Percentiles rank a stretch among this genome's conserved stretches.
These are phyloP conservation scores for Gynandropsis gynandra DNA, from an alignment of 345 rosid species.

Conservation along the genomic window DNA sequence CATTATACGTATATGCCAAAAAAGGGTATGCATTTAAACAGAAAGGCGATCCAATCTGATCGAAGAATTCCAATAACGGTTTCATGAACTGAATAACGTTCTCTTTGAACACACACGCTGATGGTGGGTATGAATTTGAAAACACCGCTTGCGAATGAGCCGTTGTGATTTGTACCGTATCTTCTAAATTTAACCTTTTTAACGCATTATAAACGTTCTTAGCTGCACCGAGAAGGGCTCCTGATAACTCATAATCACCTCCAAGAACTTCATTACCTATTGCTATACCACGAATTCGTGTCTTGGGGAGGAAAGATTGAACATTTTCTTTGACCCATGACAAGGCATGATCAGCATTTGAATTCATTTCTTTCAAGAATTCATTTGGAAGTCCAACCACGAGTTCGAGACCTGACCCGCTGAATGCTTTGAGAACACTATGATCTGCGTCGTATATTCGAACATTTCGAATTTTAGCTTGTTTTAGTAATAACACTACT, in stretches of 20 bases:
- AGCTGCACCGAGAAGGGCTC: constrained; percentile 64
- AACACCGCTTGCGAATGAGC: constrained; percentile 96
- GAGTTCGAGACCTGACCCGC: constrained; percentile 78
- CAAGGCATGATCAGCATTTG: constrained; percentile 64
- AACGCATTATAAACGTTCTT: constrained; percentile 69
- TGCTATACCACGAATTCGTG: constrained; percentile 83
- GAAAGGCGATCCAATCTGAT: constrained; percentile 82
- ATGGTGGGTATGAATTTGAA: constrained; percentile 77
- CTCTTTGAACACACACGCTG: constrained; percentile 68
- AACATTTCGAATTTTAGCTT: constrained; percentile 75
- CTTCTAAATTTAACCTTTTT: constrained; percentile 45
- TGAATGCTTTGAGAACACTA: constrained; percentile 78
- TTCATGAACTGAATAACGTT: constrained; percentile 72
- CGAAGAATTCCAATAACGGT: constrained; percentile 71
- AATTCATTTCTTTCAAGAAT: constrained; percentile 56
- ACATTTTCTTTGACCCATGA: constrained; percentile 87
- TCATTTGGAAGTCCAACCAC: constrained; percentile 85
- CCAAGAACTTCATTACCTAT: constrained; percentile 92
- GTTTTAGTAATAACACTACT: constrained; percentile 69
- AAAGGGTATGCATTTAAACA: constrained; percentile 95
- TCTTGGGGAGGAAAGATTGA: constrained; percentile 64
- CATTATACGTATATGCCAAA: constrained; percentile 64
- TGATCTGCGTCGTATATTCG: constrained; percentile 87
- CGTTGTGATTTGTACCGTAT: constrained; percentile 72
- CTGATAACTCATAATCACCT: constrained; percentile 51